Conservation (phyloP, 306 rosid genomes). For the Corylus heterophylla region DNA sequence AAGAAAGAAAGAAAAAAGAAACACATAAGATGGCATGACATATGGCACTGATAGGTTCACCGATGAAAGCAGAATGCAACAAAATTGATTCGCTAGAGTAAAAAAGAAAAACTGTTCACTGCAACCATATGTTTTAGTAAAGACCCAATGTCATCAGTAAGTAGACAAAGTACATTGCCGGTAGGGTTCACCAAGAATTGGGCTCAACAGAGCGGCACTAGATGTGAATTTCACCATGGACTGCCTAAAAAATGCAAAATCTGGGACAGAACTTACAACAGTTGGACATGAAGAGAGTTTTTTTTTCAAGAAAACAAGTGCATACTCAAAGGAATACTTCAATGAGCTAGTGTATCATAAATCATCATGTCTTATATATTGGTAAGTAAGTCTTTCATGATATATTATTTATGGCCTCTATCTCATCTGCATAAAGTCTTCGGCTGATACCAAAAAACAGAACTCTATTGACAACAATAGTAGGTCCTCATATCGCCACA, state of each 20-base stretch:
- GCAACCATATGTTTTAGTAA: neutral
- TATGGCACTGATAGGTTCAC: neutral
- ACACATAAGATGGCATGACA: neutral
- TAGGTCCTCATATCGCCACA: neutral
- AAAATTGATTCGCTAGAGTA: neutral
- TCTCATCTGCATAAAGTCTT: neutral
- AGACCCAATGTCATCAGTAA: neutral
- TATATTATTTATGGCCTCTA: neutral
- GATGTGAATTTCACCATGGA: neutral
- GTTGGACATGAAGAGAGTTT: neutral
- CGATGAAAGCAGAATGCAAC: neutral
- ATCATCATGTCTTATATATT: neutral
- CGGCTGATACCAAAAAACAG: neutral
- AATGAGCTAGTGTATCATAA: neutral
- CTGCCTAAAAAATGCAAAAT: neutral
- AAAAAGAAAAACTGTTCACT: neutral
- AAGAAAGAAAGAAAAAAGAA: neutral
- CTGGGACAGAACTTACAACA: neutral
- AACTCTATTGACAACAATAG: neutral
- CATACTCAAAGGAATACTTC: neutral
- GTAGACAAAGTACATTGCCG: slow-evolving; percentile 8
- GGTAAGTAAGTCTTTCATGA: neutral
- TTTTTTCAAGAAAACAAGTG: neutral
- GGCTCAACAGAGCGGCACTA: neutral
- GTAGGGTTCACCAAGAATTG: neutral